Conservation (phyloP, 108 stramenopile species). For the Thalassiosira profunda region DNA sequence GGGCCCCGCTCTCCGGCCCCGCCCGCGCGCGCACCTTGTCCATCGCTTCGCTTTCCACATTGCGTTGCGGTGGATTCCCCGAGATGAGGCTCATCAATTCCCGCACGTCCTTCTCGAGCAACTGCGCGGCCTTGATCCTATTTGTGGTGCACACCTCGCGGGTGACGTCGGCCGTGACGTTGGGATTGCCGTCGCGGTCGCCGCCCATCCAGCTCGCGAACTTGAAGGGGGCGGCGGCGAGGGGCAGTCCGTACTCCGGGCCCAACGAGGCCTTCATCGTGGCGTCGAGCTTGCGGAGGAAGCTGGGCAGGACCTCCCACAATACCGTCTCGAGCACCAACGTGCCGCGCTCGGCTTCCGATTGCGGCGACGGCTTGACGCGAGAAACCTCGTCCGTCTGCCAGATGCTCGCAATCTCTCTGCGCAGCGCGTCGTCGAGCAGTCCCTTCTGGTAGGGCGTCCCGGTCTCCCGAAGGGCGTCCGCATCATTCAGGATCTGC, state of each 20-base stretch:
- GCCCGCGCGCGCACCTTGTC: constrained; percentile 77
- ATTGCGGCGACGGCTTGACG: constrained; percentile 91
- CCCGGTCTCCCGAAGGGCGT: constrained; percentile 46
- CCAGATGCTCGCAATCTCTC: constrained; percentile 81
- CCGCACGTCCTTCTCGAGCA: constrained; percentile 83
- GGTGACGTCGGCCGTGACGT: constrained; percentile 94
- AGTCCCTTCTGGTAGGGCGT: constrained; percentile 53
- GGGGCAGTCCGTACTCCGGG: constrained; percentile 80
- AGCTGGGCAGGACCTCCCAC: constrained; percentile 96
- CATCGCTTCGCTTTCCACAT: constrained; percentile 88
- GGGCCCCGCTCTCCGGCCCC: constrained; percentile 64
- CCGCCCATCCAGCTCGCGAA: constrained; percentile 98
- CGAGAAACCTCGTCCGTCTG: constrained; percentile 95
- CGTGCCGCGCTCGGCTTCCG: constrained; percentile 94
- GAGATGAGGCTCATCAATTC: constrained; percentile 59
- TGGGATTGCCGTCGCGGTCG: constrained; percentile 97
- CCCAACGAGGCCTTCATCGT: constrained; percentile 79
- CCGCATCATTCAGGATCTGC: constrained; percentile 72
- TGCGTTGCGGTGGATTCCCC: constrained; percentile 41
- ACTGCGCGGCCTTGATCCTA: constrained; percentile 83
- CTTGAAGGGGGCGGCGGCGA: constrained; percentile 87
- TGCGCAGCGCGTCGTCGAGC: constrained; percentile 73
- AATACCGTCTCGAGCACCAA: constrained; percentile 95
- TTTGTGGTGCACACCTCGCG: constrained; percentile 85
- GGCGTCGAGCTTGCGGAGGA: constrained; percentile 93